A percentile compares a stretch with the other conserved stretches of the same genome.
Conservation (phyloP, 1,139 yeast genomes). For the Scheffersomyces segobiensis region DNA sequence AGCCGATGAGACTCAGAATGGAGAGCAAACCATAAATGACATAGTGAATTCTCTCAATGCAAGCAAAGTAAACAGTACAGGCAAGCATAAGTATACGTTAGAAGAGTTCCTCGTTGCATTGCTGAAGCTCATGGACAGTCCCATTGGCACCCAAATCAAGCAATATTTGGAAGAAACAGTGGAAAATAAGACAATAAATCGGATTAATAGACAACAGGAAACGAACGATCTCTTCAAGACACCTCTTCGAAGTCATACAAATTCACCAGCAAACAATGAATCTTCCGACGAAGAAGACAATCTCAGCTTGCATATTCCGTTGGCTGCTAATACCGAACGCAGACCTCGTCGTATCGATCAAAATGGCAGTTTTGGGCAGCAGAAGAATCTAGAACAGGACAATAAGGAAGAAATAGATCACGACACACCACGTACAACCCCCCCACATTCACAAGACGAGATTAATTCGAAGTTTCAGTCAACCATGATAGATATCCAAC, state of each 20-base stretch:
- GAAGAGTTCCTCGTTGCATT: conserved; percentile 8
- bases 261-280: conserved; percentile 5
- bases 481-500: conserved; percentile 1
- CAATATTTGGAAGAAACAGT: neutral
- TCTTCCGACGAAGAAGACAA: conserved; percentile 9
- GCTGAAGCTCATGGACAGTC: conserved; percentile 1
- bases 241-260: conserved; percentile 9
- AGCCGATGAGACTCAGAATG: conserved; percentile 13
- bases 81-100: conserved; percentile 2
- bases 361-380: conserved; percentile 7
- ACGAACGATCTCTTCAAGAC: conserved; percentile 5
- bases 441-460: conserved; percentile 25
- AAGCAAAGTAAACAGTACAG: neutral
- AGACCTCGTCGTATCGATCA: conserved; percentile 8
- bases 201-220: neutral
- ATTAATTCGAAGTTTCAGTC: conserved; percentile 7
- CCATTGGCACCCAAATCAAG: conserved; percentile 1
- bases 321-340: conserved; percentile 2
- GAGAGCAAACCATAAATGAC: conserved; percentile 15
- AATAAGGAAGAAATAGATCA: conserved; percentile 1
- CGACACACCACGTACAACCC: conserved; percentile 24
- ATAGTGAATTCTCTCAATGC: conserved; percentile 1
- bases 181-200: neutral
- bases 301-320: conserved; percentile 9
- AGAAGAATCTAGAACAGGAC: conserved; percentile 1